A percentile compares a stretch with the other conserved stretches of the same genome.
These are phyloP conservation scores for Discostella stelligeroides DNA, from an alignment of 108 stramenopile species.

Conservation along the genomic window DNA sequence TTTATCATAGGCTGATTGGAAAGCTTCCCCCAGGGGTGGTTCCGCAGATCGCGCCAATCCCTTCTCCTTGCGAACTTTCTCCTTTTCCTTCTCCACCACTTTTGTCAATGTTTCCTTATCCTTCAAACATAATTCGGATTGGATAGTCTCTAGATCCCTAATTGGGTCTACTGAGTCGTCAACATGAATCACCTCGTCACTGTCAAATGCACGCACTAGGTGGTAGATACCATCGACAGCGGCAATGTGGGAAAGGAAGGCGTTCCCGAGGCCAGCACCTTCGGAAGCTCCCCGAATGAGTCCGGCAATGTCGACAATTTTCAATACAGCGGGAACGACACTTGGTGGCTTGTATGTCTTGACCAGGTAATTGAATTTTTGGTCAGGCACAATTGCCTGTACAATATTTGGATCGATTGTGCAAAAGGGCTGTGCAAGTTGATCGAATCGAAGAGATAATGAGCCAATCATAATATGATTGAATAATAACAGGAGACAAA, in stretches of 20 bases:
- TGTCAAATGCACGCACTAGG: slow-evolving; percentile 96
- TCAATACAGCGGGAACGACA: slow-evolving; percentile 92
- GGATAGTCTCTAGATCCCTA: slow-evolving; percentile 98
- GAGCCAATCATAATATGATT: background rate
- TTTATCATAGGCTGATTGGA: slow-evolving; percentile 78
- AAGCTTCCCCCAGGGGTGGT: slow-evolving; percentile 68
- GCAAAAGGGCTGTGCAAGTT: slow-evolving; percentile 96
- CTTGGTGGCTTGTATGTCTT: slow-evolving; percentile 82
- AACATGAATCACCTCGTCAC: slow-evolving; percentile 97
- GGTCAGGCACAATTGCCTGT: slow-evolving; percentile 94
- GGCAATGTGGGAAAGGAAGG: slow-evolving; percentile 97
- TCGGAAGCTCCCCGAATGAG: slow-evolving; percentile 97
- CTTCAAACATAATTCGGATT: slow-evolving; percentile 94
- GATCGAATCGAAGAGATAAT: no score
- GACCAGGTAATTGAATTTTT: slow-evolving; percentile 96
- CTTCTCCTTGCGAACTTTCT: slow-evolving; percentile 86
- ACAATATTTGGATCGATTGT: slow-evolving; percentile 99
- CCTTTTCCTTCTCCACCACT: slow-evolving; percentile 76
- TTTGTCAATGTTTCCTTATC: slow-evolving; percentile 76
- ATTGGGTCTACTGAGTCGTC: slow-evolving; percentile 99
- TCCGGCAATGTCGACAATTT: slow-evolving; percentile 99
- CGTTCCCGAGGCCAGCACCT: slow-evolving; percentile 99
- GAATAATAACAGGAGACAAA: background rate
- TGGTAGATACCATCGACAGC: slow-evolving; percentile 99
- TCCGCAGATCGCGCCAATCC: slow-evolving; percentile 72